A percentile compares a stretch with the other conserved stretches of the same genome.
Conservation (phyloP, 768 basidiomycete species). For the Podaxis carcinomalis region DNA sequence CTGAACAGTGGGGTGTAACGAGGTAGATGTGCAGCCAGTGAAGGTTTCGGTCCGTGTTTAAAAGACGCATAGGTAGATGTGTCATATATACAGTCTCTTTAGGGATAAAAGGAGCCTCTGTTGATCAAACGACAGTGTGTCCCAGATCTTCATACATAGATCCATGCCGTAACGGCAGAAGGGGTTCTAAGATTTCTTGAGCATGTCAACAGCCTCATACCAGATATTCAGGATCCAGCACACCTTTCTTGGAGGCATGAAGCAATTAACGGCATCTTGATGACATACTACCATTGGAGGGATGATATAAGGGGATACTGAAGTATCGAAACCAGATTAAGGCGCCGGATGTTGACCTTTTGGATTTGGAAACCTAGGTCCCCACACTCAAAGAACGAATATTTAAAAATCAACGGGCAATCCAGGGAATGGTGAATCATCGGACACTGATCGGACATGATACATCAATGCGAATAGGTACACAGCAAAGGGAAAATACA, state of each 20-base stretch:
- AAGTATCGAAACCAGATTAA: not conserved
- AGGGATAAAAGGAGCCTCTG: constrained; percentile 3
- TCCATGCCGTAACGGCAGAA: not conserved
- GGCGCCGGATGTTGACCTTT: not conserved
- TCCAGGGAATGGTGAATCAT: not conserved
- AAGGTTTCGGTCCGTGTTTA: constrained; percentile 3
- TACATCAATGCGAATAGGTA: constrained; percentile 2
- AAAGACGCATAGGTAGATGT: not conserved
- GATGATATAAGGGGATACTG: not conserved
- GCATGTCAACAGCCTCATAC: not conserved
- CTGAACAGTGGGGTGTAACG: not conserved
- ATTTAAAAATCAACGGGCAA: not conserved
- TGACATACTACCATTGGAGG: not conserved
- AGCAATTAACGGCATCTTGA: not conserved
- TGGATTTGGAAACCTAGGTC: not conserved
- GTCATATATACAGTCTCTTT: not conserved
- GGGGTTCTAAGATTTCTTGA: not conserved
- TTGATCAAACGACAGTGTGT: constrained; percentile 9
- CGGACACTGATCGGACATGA: not conserved
- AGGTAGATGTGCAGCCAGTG: not conserved
- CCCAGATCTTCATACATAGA: constrained; percentile 7
- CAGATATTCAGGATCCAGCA: not conserved
- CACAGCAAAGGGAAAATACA: not conserved
- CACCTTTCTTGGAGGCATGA: not conserved
- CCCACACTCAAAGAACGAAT: not conserved